Conservation (phyloP, 331 rosid genomes). For the Pyrus hybrid region DNA sequence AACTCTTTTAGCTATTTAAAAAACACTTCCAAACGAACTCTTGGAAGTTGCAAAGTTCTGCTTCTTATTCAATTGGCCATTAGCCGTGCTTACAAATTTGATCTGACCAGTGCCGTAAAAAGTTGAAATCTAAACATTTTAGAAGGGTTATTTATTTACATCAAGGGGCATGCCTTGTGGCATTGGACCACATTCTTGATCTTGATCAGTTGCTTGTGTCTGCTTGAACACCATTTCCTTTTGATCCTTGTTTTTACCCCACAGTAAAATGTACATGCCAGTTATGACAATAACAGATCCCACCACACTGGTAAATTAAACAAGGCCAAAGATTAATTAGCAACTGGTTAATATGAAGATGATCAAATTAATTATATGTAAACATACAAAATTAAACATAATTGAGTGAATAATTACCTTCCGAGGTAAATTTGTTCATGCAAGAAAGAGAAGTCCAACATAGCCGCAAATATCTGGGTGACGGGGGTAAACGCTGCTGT, state of each 20-base stretch:
- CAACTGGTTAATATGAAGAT: background rate
- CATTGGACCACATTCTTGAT: conserved; percentile 12
- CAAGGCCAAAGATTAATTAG: conserved; percentile 1
- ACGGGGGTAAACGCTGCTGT: no score
- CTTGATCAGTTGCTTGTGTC: conserved; percentile 28
- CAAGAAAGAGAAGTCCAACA: no score
- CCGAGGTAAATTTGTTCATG: no score
- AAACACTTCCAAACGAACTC: no score
- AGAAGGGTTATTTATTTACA: background rate
- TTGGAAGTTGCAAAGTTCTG: background rate
- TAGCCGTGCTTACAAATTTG: background rate
- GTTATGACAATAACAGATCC: conserved; percentile 64
- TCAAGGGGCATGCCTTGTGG: background rate
- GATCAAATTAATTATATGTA: background rate
- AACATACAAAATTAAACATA: no score
- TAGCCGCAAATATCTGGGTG: no score
- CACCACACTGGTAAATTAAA: conserved; percentile 40
- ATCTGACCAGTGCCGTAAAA: background rate
- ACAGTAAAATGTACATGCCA: conserved; percentile 71
- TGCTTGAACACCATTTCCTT: conserved; percentile 26
- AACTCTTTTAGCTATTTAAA: no score
- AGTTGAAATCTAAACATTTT: background rate
- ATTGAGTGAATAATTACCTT: conserved; percentile 33
- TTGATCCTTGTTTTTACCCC: conserved; percentile 64
- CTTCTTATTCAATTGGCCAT: background rate